A percentile compares a stretch with the other conserved stretches of the same genome.
Evolutionary conservation across 2,329 filamentous ascomycete species (phyloP).

Genomic region (Talaromyces islandicus): DNA sequence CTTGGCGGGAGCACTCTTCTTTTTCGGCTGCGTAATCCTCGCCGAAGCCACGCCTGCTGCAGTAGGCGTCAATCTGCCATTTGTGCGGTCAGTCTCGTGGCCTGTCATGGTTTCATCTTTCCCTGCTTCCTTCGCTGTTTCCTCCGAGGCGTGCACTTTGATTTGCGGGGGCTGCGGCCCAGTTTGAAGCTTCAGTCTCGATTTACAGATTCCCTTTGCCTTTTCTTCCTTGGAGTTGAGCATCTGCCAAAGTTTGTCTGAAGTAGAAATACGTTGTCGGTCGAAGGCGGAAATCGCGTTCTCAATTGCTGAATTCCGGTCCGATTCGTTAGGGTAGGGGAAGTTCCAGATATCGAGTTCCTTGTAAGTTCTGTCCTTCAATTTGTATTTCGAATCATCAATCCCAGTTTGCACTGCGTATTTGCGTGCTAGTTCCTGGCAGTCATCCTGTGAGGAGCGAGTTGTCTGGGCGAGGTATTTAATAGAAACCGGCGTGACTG

Average conservation of each 20-base stretch:
- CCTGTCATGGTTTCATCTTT: constrained; percentile 29
- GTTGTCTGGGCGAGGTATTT: constrained; percentile 44
- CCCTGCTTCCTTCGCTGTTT: constrained; percentile 16
- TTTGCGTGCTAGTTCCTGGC: constrained; percentile 44
- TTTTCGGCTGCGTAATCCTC: constrained; percentile 23
- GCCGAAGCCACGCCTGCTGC: constrained; percentile 21
- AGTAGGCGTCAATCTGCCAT: constrained; percentile 22
- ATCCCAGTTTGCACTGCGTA: constrained; percentile 47
- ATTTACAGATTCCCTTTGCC: constrained; percentile 56
- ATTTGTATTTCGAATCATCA: constrained; percentile 45
- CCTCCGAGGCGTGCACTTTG: constrained; percentile 31
- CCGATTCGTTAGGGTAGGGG: constrained; percentile 49
- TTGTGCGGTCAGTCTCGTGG: constrained; percentile 32
- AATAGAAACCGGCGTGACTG: constrained; percentile 43
- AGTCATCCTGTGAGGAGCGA: constrained; percentile 44
- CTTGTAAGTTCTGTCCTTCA: constrained; percentile 55
- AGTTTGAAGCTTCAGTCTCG: constrained; percentile 48
- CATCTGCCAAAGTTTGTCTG: constrained; percentile 58
- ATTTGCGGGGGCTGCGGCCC: constrained; percentile 35
- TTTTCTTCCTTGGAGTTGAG: constrained; percentile 56
- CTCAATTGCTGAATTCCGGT: constrained; percentile 55
- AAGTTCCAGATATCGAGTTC: constrained; percentile 59
- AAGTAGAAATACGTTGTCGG: constrained; percentile 52
- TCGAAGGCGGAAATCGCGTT: constrained; percentile 60
- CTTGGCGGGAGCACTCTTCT: constrained; percentile 35